Percentiles rank a stretch among this genome's conserved stretches.
These are phyloP conservation scores for Cryptosporidium ryanae DNA, from an alignment of 169 alveolate genomes.

Conservation along the genomic window DNA sequence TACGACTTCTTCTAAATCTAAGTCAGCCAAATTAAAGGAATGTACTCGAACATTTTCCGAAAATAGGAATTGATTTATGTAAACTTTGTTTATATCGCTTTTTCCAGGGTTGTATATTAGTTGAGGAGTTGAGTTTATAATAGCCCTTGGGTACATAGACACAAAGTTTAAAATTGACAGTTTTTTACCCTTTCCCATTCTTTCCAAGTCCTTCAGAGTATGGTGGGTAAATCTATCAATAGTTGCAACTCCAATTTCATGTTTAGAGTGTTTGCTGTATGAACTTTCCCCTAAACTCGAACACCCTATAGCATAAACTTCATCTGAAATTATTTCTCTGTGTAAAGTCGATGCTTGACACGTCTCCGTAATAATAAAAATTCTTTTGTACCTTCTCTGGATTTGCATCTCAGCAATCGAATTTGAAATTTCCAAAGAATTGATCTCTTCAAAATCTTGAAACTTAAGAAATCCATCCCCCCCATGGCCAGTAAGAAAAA, in stretches of 20 bases:
- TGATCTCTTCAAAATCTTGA: conserved; percentile 84
- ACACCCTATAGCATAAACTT: conserved; percentile 76
- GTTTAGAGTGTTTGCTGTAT: conserved; percentile 45
- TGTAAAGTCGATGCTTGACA: conserved; percentile 86
- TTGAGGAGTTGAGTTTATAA: conserved; percentile 45
- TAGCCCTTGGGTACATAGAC: neutral
- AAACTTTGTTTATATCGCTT: conserved; percentile 26
- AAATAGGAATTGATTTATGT: conserved; percentile 33
- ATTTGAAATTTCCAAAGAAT: conserved; percentile 80
- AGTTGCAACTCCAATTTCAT: conserved; percentile 56
- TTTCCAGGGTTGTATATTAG: conserved; percentile 21
- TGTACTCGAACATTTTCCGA: conserved; percentile 1
- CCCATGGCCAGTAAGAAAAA: conserved; percentile 85
- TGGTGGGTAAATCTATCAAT: conserved; percentile 65
- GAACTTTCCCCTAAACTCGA: conserved; percentile 61
- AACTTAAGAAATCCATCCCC: conserved; percentile 87
- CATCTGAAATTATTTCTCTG: conserved; percentile 80
- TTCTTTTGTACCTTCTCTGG: conserved; percentile 80
- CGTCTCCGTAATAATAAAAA: conserved; percentile 84
- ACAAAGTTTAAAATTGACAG: conserved; percentile 29
- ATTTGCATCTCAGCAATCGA: conserved; percentile 83
- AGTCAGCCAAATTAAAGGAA: neutral
- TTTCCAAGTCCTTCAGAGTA: conserved; percentile 18
- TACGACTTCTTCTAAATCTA: neutral
- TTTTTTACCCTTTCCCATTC: neutral